phyloP scores from a whole-genome alignment of 2,329 filamentous ascomycete genomes.

The Fusarium fujikuroi region DNA sequence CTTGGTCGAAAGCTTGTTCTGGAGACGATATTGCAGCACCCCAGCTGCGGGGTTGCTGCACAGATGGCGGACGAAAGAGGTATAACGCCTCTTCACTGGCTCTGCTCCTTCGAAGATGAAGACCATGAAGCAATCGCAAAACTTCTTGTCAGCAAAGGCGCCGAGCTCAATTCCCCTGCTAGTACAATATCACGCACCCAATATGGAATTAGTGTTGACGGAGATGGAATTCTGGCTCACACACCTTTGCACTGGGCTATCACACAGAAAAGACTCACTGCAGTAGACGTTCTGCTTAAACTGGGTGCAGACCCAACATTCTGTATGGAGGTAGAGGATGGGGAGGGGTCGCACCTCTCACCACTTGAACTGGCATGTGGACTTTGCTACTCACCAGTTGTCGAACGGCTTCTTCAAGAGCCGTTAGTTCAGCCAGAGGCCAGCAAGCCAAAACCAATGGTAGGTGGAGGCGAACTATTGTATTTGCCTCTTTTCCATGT shows the following conservation, averaged over 20 bases:
- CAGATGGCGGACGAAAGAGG: not conserved
- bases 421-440: not conserved
- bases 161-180: not conserved
- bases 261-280: not conserved
- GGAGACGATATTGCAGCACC: not conserved
- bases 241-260: not conserved
- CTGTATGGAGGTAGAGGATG: not conserved
- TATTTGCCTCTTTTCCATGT: constrained; percentile 2
- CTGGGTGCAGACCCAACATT: not conserved
- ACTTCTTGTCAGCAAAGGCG: not conserved
- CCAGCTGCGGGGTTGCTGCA: not conserved
- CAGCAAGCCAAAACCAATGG: not conserved
- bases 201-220: not conserved
- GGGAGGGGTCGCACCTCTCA: not conserved
- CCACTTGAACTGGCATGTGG: not conserved
- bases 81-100: not conserved
- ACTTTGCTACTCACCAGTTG: not conserved
- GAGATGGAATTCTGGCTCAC: not conserved
- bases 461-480: not conserved
- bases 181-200: not conserved
- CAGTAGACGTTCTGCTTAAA: not conserved
- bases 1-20: not conserved
- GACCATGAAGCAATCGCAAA: not conserved
- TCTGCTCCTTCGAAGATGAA: not conserved
- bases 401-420: not conserved